Base-by-base conservation (phyloP, 257 asterid species). In the Gentiana straminea region DNA sequence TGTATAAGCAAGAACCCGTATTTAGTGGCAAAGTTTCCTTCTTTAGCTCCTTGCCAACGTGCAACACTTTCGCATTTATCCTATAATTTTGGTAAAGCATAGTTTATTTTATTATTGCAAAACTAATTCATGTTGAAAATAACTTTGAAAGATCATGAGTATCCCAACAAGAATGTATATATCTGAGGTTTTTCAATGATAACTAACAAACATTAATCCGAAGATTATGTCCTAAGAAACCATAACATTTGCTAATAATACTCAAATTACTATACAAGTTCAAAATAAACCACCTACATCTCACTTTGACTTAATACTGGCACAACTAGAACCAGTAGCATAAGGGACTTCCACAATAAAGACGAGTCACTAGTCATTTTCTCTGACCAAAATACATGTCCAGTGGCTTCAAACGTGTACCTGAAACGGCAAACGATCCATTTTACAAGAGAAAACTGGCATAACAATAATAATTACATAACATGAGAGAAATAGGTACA, bases 41-140 rank as follows among this genome's bases (percentile, higher is more conserved):
- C 54, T 65, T 54, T 50, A 86, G 71, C 73, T 86, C 96, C 71
- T 71, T 74, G 32, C 96, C 89, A 34, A 75, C 94, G 44, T 48
- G 45, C 74, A 86, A 59, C 64, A 54, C 69, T 43, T 70, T 81
- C 45, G 57, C 60, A 35, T 58, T 66, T 35, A 67, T 51, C 78
- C 88, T 84, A 70, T 53, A 59, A 64, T 54, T 44, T 41, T 59
- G 11, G 49, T 43, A 12, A 50, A 51, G n/a, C 33, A 13, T 38
- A 47, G 3, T 2, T 37, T 44, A 43, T 35, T 57, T 35, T 36
- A 54, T 41, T 41, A 8, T 0, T 10, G 7, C 46, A 5, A 41
- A 7, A 41, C 8, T 7, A 41, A 41, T 5, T 41, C 46, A 41
- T 2, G 11, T 2, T 2, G 8, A 1, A 41, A 41, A 3, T 41